Conservation (phyloP, 441 rosid species). For the Rhodomyrtus psidioides region DNA sequence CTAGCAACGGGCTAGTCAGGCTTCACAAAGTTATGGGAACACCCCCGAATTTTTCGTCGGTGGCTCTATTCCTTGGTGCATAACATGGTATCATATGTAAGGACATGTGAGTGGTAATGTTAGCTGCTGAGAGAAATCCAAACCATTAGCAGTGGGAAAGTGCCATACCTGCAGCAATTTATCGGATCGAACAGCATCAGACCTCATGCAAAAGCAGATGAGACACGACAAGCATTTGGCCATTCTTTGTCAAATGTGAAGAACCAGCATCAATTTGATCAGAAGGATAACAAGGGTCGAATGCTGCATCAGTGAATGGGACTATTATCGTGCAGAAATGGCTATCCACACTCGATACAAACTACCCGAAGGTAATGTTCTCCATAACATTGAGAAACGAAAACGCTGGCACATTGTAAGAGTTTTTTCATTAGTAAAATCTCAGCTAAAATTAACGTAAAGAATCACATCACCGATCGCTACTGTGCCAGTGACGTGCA, state of each 20-base stretch:
- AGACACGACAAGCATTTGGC: not conserved
- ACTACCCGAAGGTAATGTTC: too few relatives aligned
- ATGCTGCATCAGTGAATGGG: too few relatives aligned
- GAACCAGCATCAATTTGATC: not conserved
- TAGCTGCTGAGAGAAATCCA: not conserved
- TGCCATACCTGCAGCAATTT: not conserved
- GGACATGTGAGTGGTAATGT: not conserved
- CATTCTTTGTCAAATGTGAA: not conserved
- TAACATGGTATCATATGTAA: not conserved
- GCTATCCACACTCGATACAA: not conserved
- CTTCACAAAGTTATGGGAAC: not conserved
- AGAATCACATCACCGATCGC: not conserved
- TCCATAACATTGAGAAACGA: too few relatives aligned
- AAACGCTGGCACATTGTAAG: too few relatives aligned
- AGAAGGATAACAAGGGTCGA: not conserved
- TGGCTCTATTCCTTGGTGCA: not conserved
- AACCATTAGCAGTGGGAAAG: not conserved
- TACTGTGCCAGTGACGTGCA: not conserved
- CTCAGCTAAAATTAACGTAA: too few relatives aligned
- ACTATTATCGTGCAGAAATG: not conserved
- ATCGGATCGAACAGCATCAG: not conserved
- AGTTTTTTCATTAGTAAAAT: too few relatives aligned
- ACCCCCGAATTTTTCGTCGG: not conserved
- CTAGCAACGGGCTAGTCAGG: not conserved
- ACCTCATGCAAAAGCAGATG: not conserved